phyloP scores from a whole-genome alignment of 1,284 basidiomycete species.

The Exobasidium cylindrosporum region DNA sequence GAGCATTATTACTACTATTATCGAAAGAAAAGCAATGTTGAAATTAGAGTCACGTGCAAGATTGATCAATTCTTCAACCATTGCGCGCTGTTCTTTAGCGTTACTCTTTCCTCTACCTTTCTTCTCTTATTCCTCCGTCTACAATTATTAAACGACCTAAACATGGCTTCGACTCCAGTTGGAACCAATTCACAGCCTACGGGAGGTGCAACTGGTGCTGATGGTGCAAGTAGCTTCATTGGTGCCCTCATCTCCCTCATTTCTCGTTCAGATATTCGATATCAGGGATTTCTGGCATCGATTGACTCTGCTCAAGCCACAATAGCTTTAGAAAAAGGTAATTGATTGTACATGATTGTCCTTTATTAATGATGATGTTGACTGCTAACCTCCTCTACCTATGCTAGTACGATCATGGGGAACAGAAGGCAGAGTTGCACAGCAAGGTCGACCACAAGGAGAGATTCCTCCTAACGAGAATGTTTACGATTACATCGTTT shows the following conservation, averaged over 20 bases:
- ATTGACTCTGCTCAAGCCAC: slow-evolving; percentile 79
- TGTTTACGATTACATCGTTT: slow-evolving; percentile 61
- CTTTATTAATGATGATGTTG: too few species aligned
- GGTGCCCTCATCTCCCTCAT: slow-evolving; percentile 70
- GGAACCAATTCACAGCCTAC: neutral
- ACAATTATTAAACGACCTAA: neutral
- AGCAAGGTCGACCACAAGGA: slow-evolving; percentile 58
- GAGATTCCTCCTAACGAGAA: slow-evolving; percentile 55
- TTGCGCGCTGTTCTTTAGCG: too few species aligned
- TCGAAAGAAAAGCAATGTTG: too few species aligned
- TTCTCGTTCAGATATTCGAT: slow-evolving; percentile 84
- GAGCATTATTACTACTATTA: too few species aligned
- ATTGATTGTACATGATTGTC: slow-evolving; percentile 28
- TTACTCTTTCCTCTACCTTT: too few species aligned
- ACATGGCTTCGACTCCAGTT: neutral
- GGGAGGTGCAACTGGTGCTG: slow-evolving; percentile 7
- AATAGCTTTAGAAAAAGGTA: slow-evolving; percentile 80
- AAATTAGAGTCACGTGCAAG: too few species aligned
- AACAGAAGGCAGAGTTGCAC: slow-evolving; percentile 70
- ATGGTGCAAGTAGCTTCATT: slow-evolving; percentile 48
- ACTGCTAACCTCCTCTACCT: neutral
- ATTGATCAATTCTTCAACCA: too few species aligned
- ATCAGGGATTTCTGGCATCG: slow-evolving; percentile 77
- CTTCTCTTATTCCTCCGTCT: too few species aligned
- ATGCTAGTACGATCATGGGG: slow-evolving; percentile 77